Base-by-base conservation (phyloP, 163 green algal genomes). In the Scenedesmus sp. region DNA sequence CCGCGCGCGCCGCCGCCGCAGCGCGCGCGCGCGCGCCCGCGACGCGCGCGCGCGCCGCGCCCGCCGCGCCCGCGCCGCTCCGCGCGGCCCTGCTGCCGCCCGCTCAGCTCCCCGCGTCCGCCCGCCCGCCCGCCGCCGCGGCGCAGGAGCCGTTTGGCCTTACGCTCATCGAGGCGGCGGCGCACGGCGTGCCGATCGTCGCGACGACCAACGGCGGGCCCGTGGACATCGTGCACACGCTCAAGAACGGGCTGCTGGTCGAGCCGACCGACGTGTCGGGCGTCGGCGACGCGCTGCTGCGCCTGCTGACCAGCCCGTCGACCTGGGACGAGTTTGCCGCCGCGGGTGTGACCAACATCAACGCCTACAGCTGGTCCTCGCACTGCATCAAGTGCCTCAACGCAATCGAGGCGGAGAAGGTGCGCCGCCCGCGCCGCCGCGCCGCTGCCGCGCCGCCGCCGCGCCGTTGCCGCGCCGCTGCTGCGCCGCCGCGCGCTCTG, bases 151-250 rank as follows among this genome's bases (percentile, higher is more conserved):
- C 95, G 0, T 98, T 98, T 82, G 95, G 95, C 15, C 83, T 98
- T 24, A 98, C 95, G 6, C 88, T 98, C 29, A 98, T 98, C 33
- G 95, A 98, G 89, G 94, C 95, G 3, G 95, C 94, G 7, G 95
- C 95, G 14, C 91, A 98, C 79, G 95, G 94, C 34, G 94, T 97
- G 73, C 95, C 95, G 44, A 97, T 95, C 42, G 94, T 98, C 29
- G 95, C 95, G 48, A 98, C 95, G 22, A 91, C 88, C 66, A 92
- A 98, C 74, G 95, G 95, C 48, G 93, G 93, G 4, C 95, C 95
- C 3, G 90, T 97, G 26, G 95, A 99, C 84, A 99, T 99, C 78
- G 91, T 97, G 58, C 70, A 84, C 78, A 98, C 93, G 2, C 88
- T 98, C 67, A 81, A 88, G 58, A 95, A 97, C 62, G 93, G 94